Percentiles rank a stretch among this genome's conserved stretches.
These are phyloP conservation scores for Fragaria ananassa DNA, from an alignment of 306 rosid genomes.

Conservation along the genomic window DNA sequence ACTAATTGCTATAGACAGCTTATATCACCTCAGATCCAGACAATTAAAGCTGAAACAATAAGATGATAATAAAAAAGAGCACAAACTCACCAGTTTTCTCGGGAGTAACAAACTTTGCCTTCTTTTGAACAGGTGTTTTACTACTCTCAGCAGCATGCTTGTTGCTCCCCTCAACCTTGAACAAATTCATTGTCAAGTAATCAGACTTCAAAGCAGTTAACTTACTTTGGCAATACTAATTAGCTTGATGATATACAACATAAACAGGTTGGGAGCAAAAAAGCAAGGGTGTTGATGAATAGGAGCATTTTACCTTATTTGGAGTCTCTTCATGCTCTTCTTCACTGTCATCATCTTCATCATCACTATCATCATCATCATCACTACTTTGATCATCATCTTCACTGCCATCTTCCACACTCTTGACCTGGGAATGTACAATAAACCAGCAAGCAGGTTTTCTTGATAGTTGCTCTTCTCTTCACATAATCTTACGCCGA, in stretches of 20 bases:
- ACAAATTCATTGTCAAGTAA: neutral
- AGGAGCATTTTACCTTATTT: constrained; percentile 38
- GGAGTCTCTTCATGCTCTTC: constrained; percentile 49
- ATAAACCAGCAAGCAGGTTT: constrained; percentile 6
- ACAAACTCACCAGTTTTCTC: constrained; percentile 49
- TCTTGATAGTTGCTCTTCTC: neutral
- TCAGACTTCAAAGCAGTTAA: neutral
- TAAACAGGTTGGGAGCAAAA: neutral
- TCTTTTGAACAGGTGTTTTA: constrained; percentile 48
- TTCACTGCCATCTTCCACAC: constrained; percentile 26
- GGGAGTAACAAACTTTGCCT: constrained; percentile 62
- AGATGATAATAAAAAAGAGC: neutral
- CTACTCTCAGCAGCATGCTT: constrained; percentile 45
- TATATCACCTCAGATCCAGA: neutral
- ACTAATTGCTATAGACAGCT: neutral
- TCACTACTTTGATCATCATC: constrained; percentile 27
- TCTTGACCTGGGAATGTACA: constrained; percentile 30
- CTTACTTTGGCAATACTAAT: neutral
- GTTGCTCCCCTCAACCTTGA: constrained; percentile 44
- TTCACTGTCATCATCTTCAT: constrained; percentile 38
- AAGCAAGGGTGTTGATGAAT: neutral
- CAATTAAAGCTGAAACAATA: neutral
- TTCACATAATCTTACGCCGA: neutral
- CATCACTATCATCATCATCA: constrained; percentile 18
- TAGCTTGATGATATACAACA: constrained; percentile 1